A percentile compares a stretch with the other conserved stretches of the same genome.
phyloP scores from a whole-genome alignment of 148 eudicot genomes.

The Rheum nobile region DNA sequence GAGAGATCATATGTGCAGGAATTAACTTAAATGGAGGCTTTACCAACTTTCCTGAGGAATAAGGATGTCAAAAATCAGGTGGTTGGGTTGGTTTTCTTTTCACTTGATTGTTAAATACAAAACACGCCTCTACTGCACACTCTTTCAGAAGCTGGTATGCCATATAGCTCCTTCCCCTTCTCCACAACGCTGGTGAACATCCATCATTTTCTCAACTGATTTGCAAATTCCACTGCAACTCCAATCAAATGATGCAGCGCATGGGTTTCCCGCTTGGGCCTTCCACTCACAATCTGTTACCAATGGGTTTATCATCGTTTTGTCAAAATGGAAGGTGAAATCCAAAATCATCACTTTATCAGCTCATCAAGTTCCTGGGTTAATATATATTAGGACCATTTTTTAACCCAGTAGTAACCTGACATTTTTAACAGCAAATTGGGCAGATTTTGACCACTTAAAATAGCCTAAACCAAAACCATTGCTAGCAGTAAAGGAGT shows the following conservation, averaged over 20 bases:
- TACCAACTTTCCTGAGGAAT: slow-evolving; percentile 4
- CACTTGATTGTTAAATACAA: neutral
- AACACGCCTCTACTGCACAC: neutral
- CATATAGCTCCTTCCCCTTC: slow-evolving; percentile 57
- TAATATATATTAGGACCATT: no score
- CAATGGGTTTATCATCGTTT: neutral
- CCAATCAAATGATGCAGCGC: slow-evolving; percentile 74
- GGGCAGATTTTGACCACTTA: no score
- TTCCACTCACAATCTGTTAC: slow-evolving; percentile 57
- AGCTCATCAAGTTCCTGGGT: no score
- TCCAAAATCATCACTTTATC: neutral
- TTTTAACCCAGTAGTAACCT: no score
- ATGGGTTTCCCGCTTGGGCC: slow-evolving; percentile 55
- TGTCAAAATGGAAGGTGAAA: neutral
- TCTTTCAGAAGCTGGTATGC: slow-evolving; percentile 30
- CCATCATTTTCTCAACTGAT: slow-evolving; percentile 48
- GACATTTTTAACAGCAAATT: no score
- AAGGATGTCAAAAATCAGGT: slow-evolving; percentile 4
- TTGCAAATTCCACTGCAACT: slow-evolving; percentile 69
- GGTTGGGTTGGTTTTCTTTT: neutral
- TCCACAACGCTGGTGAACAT: slow-evolving; percentile 55
- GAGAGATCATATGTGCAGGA: neutral
- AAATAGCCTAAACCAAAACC: neutral
- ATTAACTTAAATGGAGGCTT: neutral
- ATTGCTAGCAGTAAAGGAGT: neutral